Conservation (phyloP, 139 green algal genomes). For the Desmodesmus armatus region DNA sequence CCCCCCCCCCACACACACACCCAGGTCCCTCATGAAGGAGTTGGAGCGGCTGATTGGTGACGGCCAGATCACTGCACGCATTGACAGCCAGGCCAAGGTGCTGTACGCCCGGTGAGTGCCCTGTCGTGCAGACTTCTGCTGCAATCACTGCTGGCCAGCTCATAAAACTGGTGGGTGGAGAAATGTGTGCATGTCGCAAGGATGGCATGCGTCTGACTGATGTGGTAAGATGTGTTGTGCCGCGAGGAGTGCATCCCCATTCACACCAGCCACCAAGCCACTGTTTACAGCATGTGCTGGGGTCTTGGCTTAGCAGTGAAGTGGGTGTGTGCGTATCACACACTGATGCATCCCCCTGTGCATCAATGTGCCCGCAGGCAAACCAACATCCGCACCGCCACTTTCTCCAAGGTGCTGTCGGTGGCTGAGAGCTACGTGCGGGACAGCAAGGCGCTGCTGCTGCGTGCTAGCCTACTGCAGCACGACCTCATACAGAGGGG, state of each 20-base stretch:
- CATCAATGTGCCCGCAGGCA: conserved; percentile 31
- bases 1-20: too few species aligned
- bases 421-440: conserved; percentile 74
- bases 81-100: conserved; percentile 88
- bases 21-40: conserved; percentile 83
- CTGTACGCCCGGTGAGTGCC: conserved; percentile 68
- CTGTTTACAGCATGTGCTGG: too few species aligned
- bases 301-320: too few species aligned
- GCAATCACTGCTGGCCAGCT: neutral
- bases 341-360: too few species aligned
- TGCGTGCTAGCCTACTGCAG: conserved; percentile 82
- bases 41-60: conserved; percentile 86
- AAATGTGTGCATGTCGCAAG: neutral
- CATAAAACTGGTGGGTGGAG: neutral
- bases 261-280: too few species aligned
- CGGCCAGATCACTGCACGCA: conserved; percentile 84
- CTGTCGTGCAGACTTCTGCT: neutral
- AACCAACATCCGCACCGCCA: conserved; percentile 76
- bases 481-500: conserved; percentile 82
- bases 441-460: conserved; percentile 78
- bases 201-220: neutral
- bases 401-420: conserved; percentile 70
- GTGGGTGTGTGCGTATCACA: too few species aligned
- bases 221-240: too few species aligned
- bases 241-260: too few species aligned